Conservation (phyloP, 2,329 filamentous ascomycete species). For the Hysterium pulicare region DNA sequence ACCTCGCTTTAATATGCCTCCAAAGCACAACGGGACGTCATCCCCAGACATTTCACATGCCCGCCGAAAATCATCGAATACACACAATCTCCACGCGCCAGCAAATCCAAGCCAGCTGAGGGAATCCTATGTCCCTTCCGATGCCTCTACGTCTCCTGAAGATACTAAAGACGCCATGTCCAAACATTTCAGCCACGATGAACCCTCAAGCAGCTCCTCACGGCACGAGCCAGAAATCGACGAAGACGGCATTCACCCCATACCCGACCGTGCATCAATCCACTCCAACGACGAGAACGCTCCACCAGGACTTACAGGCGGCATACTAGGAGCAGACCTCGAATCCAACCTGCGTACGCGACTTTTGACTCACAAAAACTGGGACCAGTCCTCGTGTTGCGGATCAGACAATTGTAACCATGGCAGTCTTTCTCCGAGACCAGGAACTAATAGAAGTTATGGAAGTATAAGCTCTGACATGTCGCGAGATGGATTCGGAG, state of each 20-base stretch:
- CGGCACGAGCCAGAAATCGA: constrained; percentile 20
- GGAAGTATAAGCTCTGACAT: constrained; percentile 47
- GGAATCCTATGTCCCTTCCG: constrained; percentile 41
- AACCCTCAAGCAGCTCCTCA: constrained; percentile 16
- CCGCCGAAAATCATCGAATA: constrained; percentile 31
- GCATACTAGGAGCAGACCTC: constrained; percentile 22
- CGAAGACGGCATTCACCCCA: constrained; percentile 30
- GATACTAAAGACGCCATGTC: constrained; percentile 38
- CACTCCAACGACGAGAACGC: constrained; percentile 21
- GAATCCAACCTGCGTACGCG: constrained; percentile 38
- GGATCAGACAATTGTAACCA: constrained; percentile 57
- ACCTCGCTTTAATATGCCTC: constrained; percentile 18
- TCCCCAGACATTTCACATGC: constrained; percentile 12
- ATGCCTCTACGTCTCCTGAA: constrained; percentile 41
- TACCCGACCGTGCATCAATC: constrained; percentile 29
- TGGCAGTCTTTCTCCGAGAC: constrained; percentile 72
- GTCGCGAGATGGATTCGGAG: constrained; percentile 35
- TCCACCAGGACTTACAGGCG: constrained; percentile 12
- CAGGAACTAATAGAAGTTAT: constrained; percentile 52
- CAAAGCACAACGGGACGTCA: constrained; percentile 23
- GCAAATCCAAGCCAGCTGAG: constrained; percentile 39
- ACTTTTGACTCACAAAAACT: constrained; percentile 36
- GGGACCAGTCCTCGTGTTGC: constrained; percentile 29
- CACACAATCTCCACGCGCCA: constrained; percentile 32
- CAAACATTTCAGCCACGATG: constrained; percentile 19